A percentile compares a stretch with the other conserved stretches of the same genome.
Conservation (phyloP, 2,329 filamentous ascomycete species). For the Neophaeococcomyces aloes region DNA sequence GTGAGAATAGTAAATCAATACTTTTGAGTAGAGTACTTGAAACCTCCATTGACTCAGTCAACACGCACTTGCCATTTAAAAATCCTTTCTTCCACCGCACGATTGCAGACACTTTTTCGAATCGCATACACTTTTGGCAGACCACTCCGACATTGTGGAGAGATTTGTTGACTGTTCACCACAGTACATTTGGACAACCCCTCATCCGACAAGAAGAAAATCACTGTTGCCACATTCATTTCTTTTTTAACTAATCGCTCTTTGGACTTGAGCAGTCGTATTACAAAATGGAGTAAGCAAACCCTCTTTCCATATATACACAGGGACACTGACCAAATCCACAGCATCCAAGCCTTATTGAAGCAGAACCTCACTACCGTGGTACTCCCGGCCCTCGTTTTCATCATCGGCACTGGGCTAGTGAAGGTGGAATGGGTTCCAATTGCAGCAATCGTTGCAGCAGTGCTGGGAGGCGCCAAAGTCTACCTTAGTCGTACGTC, state of each 20-base stretch:
- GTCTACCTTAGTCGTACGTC: constrained; percentile 54
- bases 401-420: constrained; percentile 65
- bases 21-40: no score
- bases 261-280: background rate
- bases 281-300: constrained; percentile 4
- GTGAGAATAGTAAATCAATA: no score
- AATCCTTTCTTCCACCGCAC: background rate
- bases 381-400: constrained; percentile 69
- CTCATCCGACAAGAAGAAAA: background rate
- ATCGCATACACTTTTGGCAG: background rate
- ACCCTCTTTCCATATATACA: background rate
- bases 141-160: background rate
- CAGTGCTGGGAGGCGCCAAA: constrained; percentile 59
- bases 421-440: constrained; percentile 68
- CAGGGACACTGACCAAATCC: background rate
- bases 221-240: background rate
- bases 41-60: no score
- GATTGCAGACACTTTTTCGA: background rate
- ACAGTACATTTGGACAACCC: background rate
- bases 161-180: background rate
- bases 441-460: constrained; percentile 57
- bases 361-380: constrained; percentile 61
- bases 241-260: background rate
- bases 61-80: no score
- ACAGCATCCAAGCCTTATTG: constrained; percentile 22